Percentiles rank a stretch among this genome's conserved stretches.
Evolutionary conservation across 768 basidiomycete genomes (phyloP).

Genomic region (Thelephora ganbajun): DNA sequence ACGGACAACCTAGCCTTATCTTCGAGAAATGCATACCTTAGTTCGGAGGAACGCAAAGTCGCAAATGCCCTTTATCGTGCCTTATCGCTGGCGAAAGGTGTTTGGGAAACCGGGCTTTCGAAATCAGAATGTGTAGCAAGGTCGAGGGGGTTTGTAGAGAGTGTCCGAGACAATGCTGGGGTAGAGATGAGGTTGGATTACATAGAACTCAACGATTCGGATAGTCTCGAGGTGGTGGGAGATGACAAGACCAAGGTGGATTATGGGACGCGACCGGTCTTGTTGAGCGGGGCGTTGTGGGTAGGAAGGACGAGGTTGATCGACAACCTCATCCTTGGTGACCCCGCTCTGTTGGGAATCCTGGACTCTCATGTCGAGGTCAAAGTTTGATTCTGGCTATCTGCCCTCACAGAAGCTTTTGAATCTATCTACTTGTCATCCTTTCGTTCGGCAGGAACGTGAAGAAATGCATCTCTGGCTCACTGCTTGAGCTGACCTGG

Average conservation of each 20-base stretch:
- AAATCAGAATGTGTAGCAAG: slow-evolving; percentile 34
- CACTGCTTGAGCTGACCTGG: background rate
- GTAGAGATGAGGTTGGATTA: slow-evolving; percentile 68
- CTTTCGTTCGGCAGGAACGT: slow-evolving; percentile 40
- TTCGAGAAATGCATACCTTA: slow-evolving; percentile 81
- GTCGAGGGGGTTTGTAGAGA: slow-evolving; percentile 29
- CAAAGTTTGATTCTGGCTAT: background rate
- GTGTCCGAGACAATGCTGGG: slow-evolving; percentile 8
- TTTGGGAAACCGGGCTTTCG: slow-evolving; percentile 38
- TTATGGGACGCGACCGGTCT: slow-evolving; percentile 25
- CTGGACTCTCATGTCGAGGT: background rate
- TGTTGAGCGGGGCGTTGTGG: slow-evolving; percentile 81
- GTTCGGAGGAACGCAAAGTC: slow-evolving; percentile 49
- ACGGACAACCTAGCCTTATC: slow-evolving; percentile 69
- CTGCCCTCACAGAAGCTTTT: background rate
- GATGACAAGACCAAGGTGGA: slow-evolving; percentile 12
- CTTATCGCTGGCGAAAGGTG: slow-evolving; percentile 37
- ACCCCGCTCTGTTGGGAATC: slow-evolving; percentile 17
- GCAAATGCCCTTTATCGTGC: slow-evolving; percentile 55
- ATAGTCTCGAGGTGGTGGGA: slow-evolving; percentile 54
- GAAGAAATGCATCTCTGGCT: background rate
- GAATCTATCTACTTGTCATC: slow-evolving; percentile 15
- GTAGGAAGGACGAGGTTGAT: slow-evolving; percentile 82
- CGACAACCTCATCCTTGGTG: slow-evolving; percentile 78
- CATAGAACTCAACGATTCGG: slow-evolving; percentile 74